Conservation (phyloP, 2,329 filamentous ascomycete species). For the Fusarium luffae region DNA sequence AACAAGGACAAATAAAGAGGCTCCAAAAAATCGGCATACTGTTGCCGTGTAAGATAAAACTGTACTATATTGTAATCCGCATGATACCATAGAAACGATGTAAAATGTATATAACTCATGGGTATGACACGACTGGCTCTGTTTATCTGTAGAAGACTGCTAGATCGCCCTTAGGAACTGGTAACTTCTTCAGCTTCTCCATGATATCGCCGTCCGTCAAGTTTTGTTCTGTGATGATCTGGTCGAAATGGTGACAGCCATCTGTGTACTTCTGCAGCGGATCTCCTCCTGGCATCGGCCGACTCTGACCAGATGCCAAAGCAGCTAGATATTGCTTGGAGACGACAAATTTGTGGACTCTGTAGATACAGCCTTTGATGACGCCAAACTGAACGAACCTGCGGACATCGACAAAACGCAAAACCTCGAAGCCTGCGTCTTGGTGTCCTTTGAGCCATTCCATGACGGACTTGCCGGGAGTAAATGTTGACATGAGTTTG, state of each 20-base stretch:
- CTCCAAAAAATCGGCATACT: not conserved
- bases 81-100: constrained; percentile 47
- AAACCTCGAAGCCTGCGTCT: constrained; percentile 70
- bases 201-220: constrained; percentile 77
- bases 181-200: constrained; percentile 71
- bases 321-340: constrained; percentile 70
- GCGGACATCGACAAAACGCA: constrained; percentile 85
- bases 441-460: constrained; percentile 86
- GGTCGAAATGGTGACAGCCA: constrained; percentile 81
- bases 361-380: constrained; percentile 93
- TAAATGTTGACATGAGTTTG: constrained; percentile 86
- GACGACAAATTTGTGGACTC: constrained; percentile 91
- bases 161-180: constrained; percentile 63
- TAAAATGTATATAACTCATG: constrained; percentile 34
- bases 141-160: constrained; percentile 63
- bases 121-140: constrained; percentile 4
- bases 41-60: constrained; percentile 35
- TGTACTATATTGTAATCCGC: constrained; percentile 48
- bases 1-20: constrained; percentile 4
- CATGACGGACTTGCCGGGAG: constrained; percentile 83
- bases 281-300: constrained; percentile 55
- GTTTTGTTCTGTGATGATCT: constrained; percentile 82
- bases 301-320: constrained; percentile 65
- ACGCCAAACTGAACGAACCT: constrained; percentile 95
- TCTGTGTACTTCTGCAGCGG: constrained; percentile 76